phyloP scores from a whole-genome alignment of 768 basidiomycete genomes.

The Boletus coccyginus region DNA sequence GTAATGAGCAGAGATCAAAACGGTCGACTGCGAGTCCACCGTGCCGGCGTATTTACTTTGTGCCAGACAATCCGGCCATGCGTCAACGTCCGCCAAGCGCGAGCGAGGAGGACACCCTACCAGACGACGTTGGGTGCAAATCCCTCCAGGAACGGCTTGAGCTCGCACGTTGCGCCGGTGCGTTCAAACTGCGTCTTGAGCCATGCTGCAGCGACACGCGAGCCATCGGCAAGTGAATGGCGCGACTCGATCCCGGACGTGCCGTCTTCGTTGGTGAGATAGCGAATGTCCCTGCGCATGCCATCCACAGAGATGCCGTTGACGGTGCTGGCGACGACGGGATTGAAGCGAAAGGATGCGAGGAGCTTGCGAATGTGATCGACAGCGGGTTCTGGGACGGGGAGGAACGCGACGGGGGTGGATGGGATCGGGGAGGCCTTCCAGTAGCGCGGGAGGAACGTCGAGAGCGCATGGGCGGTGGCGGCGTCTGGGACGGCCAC shows the following conservation, averaged over 20 bases:
- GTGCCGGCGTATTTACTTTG: conserved; percentile 52
- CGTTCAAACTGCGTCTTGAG: conserved; percentile 70
- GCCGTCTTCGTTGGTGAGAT: conserved; percentile 82
- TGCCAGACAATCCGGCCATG: background rate
- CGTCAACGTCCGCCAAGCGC: background rate
- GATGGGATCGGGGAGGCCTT: conserved; percentile 62
- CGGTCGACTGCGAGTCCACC: conserved; percentile 47
- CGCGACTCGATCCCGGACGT: conserved; percentile 69
- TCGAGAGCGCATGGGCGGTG: conserved; percentile 50
- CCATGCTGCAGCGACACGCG: conserved; percentile 25
- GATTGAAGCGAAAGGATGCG: conserved; percentile 59
- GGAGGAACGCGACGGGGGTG: conserved; percentile 44
- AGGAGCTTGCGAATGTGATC: conserved; percentile 59
- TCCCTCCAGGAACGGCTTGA: conserved; percentile 62
- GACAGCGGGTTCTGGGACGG: conserved; percentile 56
- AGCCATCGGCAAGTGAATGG: conserved; percentile 80
- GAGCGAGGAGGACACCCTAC: conserved; percentile 32
- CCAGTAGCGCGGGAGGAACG: conserved; percentile 69
- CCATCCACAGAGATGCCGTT: conserved; percentile 63
- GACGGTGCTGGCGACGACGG: conserved; percentile 64
- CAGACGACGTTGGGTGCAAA: conserved; percentile 90
- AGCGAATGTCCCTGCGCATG: conserved; percentile 71
- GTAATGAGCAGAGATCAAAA: conserved; percentile 84
- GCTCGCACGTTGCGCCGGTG: conserved; percentile 70
- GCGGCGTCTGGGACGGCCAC: conserved; percentile 42